Base-by-base conservation (phyloP, 2,329 filamentous ascomycete species). In the Claviceps sp. region DNA sequence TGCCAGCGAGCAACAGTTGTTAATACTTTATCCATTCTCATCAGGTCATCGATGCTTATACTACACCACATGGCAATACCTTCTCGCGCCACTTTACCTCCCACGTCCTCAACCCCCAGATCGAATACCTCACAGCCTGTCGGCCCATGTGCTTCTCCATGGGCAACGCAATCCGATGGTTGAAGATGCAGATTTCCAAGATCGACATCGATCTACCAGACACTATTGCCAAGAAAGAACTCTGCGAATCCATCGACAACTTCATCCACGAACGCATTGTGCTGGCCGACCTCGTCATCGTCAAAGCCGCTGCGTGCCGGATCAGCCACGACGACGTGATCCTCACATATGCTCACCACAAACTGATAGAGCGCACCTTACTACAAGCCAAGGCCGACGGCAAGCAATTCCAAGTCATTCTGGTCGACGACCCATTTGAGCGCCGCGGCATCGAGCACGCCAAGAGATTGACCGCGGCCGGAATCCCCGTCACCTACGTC, bases 131-230 rank as follows among this genome's bases (percentile, higher is more conserved):
- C 55, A 87, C 88, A 55, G 88, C 88, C 59, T 96, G 90, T 63
- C 84, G 93, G n/a, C 90, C 93, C 37, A 86, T 98, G 70, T 94
- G 88, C 58, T 93, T 95, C 68, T 88, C 88, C 56, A 95, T 97
- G 84, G 93, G 93, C 55, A 98, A 97, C 66, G 89, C 89, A 38
- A 95, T 98, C 64, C 82, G 93, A 51, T 91, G 89, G 76, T 77
- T 98, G 48, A 98, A 98, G 73, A 81, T 95, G 47, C 82, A 88
- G 62, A 91, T 98, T 63, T 86, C 88, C 61, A 88, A 88, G 60
- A 84, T 96, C 54, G 89, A 96, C 61, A 88, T 91, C 42, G 86
- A 90, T 59, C 79, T 85, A 1, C 82, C 87, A 34, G 91, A 98
- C 64, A 72, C 80, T 20, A 82, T 87, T 47, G 90, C 90, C 26